These are phyloP conservation scores for Diaporthe vaccinii DNA, from an alignment of 2,329 filamentous ascomycete genomes.

Conservation along the genomic window DNA sequence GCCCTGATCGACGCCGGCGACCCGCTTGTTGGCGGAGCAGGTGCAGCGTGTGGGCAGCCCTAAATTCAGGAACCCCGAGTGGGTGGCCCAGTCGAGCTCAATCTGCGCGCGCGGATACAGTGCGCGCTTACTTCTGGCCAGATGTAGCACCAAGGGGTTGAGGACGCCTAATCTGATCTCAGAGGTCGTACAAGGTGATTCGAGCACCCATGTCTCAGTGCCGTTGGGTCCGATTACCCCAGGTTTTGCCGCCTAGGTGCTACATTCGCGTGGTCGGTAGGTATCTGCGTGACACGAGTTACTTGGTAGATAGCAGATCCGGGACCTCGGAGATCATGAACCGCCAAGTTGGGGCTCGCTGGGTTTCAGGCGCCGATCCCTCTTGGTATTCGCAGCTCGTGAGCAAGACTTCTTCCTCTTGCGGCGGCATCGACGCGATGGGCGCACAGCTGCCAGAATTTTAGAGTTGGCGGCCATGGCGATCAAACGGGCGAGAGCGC, in stretches of 20 bases:
- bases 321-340: slow-evolving; percentile 17
- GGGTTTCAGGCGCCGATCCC: slow-evolving; percentile 30
- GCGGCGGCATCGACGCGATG: neutral
- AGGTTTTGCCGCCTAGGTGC: neutral
- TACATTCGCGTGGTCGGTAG: neutral
- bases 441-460: slow-evolving; percentile 24
- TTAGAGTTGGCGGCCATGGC: slow-evolving; percentile 17
- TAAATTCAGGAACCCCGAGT: slow-evolving; percentile 39
- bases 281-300: neutral
- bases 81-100: slow-evolving; percentile 5
- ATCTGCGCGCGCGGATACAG: slow-evolving; percentile 16
- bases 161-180: neutral
- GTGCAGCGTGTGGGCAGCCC: slow-evolving; percentile 33
- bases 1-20: slow-evolving; percentile 34
- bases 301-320: neutral
- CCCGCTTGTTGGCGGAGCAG: slow-evolving; percentile 33
- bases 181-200: neutral
- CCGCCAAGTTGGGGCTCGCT: slow-evolving; percentile 13
- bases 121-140: slow-evolving; percentile 5
- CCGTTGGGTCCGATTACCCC: neutral
- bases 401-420: neutral
- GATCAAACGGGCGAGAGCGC: slow-evolving; percentile 32
- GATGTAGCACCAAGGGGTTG: neutral
- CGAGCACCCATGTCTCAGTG: neutral
- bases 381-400: neutral